These are phyloP conservation scores for Cutaneotrichosporon cyanovorans DNA, from an alignment of 1,284 basidiomycete species.

Conservation along the genomic window DNA sequence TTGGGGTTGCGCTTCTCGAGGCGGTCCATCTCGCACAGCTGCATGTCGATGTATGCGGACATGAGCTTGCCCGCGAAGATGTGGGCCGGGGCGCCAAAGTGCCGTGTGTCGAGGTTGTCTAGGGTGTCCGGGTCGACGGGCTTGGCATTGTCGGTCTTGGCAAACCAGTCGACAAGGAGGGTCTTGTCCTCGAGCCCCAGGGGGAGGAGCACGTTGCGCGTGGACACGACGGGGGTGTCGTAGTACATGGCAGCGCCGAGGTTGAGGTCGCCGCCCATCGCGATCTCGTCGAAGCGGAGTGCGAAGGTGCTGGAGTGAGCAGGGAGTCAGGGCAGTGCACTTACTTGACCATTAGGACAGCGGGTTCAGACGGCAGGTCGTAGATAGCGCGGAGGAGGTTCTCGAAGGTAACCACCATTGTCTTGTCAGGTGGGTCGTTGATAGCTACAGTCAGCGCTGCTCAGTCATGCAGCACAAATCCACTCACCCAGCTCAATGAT, in stretches of 20 bases:
- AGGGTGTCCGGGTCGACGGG: background rate
- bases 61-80: slow-evolving; percentile 28
- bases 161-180: slow-evolving; percentile 24
- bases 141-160: background rate
- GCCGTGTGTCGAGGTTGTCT: slow-evolving; percentile 30
- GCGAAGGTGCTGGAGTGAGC: slow-evolving; percentile 26
- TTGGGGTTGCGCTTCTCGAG: slow-evolving; percentile 17
- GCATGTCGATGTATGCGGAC: slow-evolving; percentile 34
- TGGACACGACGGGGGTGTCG: slow-evolving; percentile 35
- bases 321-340: too few relatives aligned
- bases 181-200: slow-evolving; percentile 15
- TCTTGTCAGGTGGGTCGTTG: slow-evolving; percentile 23
- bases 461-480: background rate
- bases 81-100: slow-evolving; percentile 20
- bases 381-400: slow-evolving; percentile 11
- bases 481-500: slow-evolving; percentile 26
- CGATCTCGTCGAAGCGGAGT: slow-evolving; percentile 28
- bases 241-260: slow-evolving; percentile 34
- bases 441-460: slow-evolving; percentile 17
- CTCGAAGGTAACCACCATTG: slow-evolving; percentile 6
- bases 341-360: slow-evolving; percentile 15
- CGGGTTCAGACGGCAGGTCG: background rate
- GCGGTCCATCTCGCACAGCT: slow-evolving; percentile 37
- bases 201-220: slow-evolving; percentile 30
- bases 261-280: slow-evolving; percentile 35